These are phyloP conservation scores for Plantago major DNA, from an alignment of 257 asterid species.

Conservation along the genomic window DNA sequence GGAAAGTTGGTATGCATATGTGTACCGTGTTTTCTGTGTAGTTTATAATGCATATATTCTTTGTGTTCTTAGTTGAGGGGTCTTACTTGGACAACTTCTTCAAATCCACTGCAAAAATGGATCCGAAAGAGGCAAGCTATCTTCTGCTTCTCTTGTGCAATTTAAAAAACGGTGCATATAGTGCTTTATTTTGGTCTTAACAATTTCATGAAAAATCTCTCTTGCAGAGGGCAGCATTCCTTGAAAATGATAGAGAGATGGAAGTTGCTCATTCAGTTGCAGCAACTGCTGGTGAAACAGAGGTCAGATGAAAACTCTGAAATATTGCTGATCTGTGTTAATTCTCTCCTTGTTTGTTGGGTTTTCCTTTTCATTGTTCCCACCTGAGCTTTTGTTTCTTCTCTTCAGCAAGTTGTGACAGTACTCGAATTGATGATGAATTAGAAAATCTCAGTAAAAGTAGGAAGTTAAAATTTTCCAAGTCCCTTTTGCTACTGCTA, in stretches of 20 bases:
- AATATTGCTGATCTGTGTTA: background rate
- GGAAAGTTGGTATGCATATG: background rate
- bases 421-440: too few species aligned
- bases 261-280: constrained; percentile 96
- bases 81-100: constrained; percentile 83
- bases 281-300: constrained; percentile 89
- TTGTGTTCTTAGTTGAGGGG: constrained; percentile 51
- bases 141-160: background rate
- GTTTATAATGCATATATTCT: constrained; percentile 7
- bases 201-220: constrained; percentile 7
- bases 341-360: background rate
- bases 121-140: constrained; percentile 60
- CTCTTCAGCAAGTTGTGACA: background rate
- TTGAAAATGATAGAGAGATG: constrained; percentile 86
- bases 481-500: too few species aligned
- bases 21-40: constrained; percentile 8
- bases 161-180: background rate
- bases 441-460: too few species aligned
- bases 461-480: too few species aligned
- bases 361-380: background rate
- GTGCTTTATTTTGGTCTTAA: constrained; percentile 17
- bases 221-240: constrained; percentile 81
- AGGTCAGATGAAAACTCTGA: constrained; percentile 45
- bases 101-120: constrained; percentile 73
- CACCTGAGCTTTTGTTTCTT: constrained; percentile 6